These are phyloP conservation scores for Paraphoma sp. DNA, from an alignment of 2,329 filamentous ascomycete genomes.

Conservation along the genomic window DNA sequence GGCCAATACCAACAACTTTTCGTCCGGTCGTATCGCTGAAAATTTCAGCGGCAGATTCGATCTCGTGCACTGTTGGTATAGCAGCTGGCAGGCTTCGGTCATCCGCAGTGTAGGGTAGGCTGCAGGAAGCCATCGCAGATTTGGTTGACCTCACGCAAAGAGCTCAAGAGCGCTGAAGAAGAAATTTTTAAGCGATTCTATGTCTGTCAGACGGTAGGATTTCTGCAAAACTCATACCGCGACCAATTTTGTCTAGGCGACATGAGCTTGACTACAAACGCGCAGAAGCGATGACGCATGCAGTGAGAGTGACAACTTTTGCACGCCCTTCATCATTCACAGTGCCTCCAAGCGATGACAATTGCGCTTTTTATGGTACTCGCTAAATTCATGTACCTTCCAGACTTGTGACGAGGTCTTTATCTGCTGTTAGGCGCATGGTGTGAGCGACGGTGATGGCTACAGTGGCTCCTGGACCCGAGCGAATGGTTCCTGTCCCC, in stretches of 20 bases:
- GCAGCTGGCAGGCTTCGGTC: conserved; percentile 20
- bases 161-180: too few relatives aligned
- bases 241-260: not conserved
- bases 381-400: not conserved
- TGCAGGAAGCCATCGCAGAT: conserved; percentile 12
- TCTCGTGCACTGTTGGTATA: conserved; percentile 22
- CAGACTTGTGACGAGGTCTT: not conserved
- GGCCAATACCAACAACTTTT: conserved; percentile 24
- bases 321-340: not conserved
- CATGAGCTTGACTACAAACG: not conserved
- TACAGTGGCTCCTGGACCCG: not conserved
- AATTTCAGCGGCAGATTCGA: conserved; percentile 24
- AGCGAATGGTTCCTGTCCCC: not conserved
- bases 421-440: not conserved
- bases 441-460: not conserved
- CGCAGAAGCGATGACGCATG: not conserved
- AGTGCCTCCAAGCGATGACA: not conserved
- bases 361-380: not conserved
- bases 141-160: too few relatives aligned
- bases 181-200: too few relatives aligned
- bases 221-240: not conserved
- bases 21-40: conserved; percentile 7
- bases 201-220: not conserved
- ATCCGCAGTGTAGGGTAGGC: conserved; percentile 21
- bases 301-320: not conserved